A percentile compares a stretch with the other conserved stretches of the same genome.
Conservation (phyloP, 805 yeast genomes). For the Spathaspora hagerdaliae region DNA sequence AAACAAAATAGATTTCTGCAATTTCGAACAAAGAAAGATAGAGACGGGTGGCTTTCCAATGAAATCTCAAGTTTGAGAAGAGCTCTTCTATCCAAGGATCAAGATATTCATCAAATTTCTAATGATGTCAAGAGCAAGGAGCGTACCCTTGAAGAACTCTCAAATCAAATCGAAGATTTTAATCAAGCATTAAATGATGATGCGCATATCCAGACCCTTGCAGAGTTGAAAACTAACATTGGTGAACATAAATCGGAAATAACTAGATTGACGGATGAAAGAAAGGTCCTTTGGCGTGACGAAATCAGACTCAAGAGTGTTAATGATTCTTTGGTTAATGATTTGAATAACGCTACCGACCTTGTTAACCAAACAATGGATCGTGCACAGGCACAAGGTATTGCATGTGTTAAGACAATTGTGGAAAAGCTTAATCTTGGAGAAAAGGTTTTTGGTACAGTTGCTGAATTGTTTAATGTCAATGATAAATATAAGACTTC, state of each 20-base stretch:
- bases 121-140: slow-evolving; percentile 17
- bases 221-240: slow-evolving; percentile 22
- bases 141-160: slow-evolving; percentile 18
- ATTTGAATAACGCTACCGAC: slow-evolving; percentile 54
- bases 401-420: slow-evolving; percentile 64
- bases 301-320: slow-evolving; percentile 64
- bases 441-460: slow-evolving; percentile 68
- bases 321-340: slow-evolving; percentile 50
- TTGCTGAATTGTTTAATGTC: slow-evolving; percentile 79
- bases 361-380: slow-evolving; percentile 71
- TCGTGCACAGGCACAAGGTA: slow-evolving; percentile 63
- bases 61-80: slow-evolving; percentile 42
- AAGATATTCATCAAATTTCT: slow-evolving; percentile 19
- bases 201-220: slow-evolving; percentile 5
- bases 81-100: slow-evolving; percentile 23
- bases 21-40: slow-evolving; percentile 50
- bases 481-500: slow-evolving; percentile 82
- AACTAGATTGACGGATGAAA: slow-evolving; percentile 51
- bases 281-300: slow-evolving; percentile 75
- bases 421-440: slow-evolving; percentile 53
- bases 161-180: slow-evolving; percentile 12
- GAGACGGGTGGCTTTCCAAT: slow-evolving; percentile 62
- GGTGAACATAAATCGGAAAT: slow-evolving; percentile 41
- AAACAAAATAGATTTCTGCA: slow-evolving; percentile 69
- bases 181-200: slow-evolving; percentile 9